Base-by-base conservation (phyloP, 257 asterid species). In the Anisodus acutangulus region DNA sequence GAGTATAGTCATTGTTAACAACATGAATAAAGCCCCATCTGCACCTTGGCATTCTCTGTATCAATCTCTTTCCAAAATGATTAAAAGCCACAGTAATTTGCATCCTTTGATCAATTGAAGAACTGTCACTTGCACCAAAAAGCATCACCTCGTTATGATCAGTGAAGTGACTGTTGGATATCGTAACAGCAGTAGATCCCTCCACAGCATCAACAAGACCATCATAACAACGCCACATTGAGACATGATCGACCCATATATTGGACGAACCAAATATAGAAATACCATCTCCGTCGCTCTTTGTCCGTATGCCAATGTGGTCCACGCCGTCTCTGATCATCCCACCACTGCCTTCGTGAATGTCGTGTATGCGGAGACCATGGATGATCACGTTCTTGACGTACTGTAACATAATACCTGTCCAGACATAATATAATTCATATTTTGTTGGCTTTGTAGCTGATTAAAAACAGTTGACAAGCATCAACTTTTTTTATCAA, bases 1-100 rank as follows among this genome's bases (percentile, higher is more conserved):
- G 98, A 3, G 98, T 95, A 85, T 95, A 95, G 84, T 95, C 99
- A 6, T 95, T 95, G 91, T 95, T 95, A 6, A 94, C 98, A 0
- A 95, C 95, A 8, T 95, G 99, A 85, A 95, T 83, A 83, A 86
- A 95, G 0, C 99, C 99, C 82, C 74, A 92, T 57, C 98, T 79
- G 64, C 96, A 91, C 81, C 97, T 87, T 1, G 99, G 99, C 99
- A 95, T 95, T 82, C 99, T 93, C 67, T 95, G 98, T 9, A 93
- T 86, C 91, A 95, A 82, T 59, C 98, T 89, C 88, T 95, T 95
- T 0, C 98, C 98, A 22, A 95, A 95, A 80, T 95, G 98, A 90
- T 94, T 95, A 84, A 92, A 95, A 0, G 97, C 98, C 1, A 95
- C 93, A 0, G 99, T 95, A 12, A 95, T 83, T 79, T 95, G 99